Evolutionary conservation across 257 asterid genomes (phyloP), one percentile per base, ranked within the genome.

Genomic region (Fraxinus americana): DNA sequence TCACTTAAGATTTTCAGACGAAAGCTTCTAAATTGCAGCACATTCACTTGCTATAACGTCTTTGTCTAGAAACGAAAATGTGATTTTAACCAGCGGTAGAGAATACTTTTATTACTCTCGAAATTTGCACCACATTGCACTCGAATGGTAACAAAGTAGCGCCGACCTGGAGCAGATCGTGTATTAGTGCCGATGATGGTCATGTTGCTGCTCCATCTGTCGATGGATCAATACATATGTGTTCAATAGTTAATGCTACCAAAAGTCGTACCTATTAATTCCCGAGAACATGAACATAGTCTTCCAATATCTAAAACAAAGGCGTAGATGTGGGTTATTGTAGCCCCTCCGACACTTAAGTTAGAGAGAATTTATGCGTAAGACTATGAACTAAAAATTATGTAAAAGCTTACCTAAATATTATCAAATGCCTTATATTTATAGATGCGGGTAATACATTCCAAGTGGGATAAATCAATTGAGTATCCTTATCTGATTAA

Each of bases 81-180:
- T 87, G 50, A 86, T 95, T 48, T 80, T 95, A 85, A 93, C 99
- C 12, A 93, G 99, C 67, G 98, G 98, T 81, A 93, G 97, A 82
- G 99, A 95, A 70, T 91, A 95, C 77, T 73, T 89, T 84, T 98
- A 95, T 77, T 27, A 91, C 91, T 54, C 91, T 95, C 17, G 30
- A 29, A 83, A 85, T 95, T 21, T 93, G 94, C 75, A 91, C 96
- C 19, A 90, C 93, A 1, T 79, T 95, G 83, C 88, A 85, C 82
- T 92, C 90, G 0, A 88, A 68, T 36, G 97, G 90, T 19, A 88
- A 77, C 70, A 83, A 93, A 78, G 92, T 91, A 43, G 97, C 98
- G 13, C 82, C 97, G 12, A 93, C 91, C 43, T 95, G 99, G 99
- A 95, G 99, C 83, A 78, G 98, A 63, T 93, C 97, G 1, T 95